These are phyloP conservation scores for Teunomyces lycoperdinae DNA, from an alignment of 805 yeast genomes.

Conservation along the genomic window DNA sequence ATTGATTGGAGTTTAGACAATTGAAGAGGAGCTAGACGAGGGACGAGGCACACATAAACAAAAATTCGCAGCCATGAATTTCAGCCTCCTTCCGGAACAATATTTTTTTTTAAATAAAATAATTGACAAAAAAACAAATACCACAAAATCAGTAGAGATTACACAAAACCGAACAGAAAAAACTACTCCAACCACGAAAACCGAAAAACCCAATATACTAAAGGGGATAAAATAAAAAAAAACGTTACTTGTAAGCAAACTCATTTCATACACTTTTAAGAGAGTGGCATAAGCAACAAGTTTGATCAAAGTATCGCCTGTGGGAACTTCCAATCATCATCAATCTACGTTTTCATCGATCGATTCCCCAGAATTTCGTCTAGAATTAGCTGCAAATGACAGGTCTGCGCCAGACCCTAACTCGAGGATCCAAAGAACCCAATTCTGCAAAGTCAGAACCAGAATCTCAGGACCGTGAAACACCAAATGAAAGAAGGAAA, in stretches of 20 bases:
- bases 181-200: neutral
- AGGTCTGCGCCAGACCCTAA: neutral
- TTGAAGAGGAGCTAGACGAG: no score
- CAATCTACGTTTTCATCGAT: no score
- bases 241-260: neutral
- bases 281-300: no score
- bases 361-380: neutral
- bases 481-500: constrained; percentile 37
- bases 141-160: neutral
- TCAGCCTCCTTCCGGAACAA: neutral
- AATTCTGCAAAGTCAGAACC: neutral
- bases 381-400: constrained; percentile 1
- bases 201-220: constrained; percentile 1
- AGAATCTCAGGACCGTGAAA: neutral
- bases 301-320: no score
- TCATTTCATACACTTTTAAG: no score
- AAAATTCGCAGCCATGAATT: neutral
- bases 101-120: neutral
- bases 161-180: neutral
- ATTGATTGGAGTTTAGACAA: constrained; percentile 62
- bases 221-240: neutral
- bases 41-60: no score
- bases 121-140: neutral
- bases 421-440: neutral
- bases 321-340: no score